These are phyloP conservation scores for Talaromyces ruber DNA, from an alignment of 495 filamentous ascomycete genomes.

Conservation along the genomic window DNA sequence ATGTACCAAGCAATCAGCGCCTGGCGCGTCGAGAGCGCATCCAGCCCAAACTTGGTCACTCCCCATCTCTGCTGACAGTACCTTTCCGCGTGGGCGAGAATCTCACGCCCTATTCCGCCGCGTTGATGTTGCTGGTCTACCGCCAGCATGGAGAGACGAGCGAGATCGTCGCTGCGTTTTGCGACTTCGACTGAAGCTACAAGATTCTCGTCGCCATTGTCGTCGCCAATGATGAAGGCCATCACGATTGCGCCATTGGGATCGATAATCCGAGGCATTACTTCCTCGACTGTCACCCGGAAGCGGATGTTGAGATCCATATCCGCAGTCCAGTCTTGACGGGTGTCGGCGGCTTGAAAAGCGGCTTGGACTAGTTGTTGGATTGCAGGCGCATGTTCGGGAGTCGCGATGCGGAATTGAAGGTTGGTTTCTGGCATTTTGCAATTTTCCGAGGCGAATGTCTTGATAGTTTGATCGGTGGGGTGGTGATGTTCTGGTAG, in stretches of 20 bases:
- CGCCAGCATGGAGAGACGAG: conserved; percentile 34
- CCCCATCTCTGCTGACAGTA: conserved; percentile 25
- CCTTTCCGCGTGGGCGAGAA: conserved; percentile 30
- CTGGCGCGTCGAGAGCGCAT: conserved; percentile 28
- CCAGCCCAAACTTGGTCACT: conserved; percentile 19
- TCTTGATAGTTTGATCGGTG: neutral
- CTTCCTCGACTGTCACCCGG: conserved; percentile 15
- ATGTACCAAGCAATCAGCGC: conserved; percentile 35
- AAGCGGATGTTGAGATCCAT: conserved; percentile 22
- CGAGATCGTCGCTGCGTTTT: conserved; percentile 11
- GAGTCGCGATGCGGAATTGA: conserved; percentile 20
- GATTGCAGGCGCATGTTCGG: conserved; percentile 18
- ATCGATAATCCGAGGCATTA: conserved; percentile 30
- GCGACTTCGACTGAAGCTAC: conserved; percentile 28
- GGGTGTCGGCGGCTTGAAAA: conserved; percentile 29
- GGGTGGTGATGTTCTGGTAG: neutral
- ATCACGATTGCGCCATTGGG: conserved; percentile 27
- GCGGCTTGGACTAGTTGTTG: conserved; percentile 29
- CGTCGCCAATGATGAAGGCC: conserved; percentile 7
- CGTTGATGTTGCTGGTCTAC: conserved; percentile 26
- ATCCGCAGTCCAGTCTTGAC: conserved; percentile 30
- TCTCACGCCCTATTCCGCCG: conserved; percentile 28
- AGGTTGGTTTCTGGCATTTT: conserved; percentile 11
- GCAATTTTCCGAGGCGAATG: neutral
- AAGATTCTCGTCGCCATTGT: conserved; percentile 10